Conservation (phyloP, 2,329 filamentous ascomycete species). For the Cladophialophora carrionii region DNA sequence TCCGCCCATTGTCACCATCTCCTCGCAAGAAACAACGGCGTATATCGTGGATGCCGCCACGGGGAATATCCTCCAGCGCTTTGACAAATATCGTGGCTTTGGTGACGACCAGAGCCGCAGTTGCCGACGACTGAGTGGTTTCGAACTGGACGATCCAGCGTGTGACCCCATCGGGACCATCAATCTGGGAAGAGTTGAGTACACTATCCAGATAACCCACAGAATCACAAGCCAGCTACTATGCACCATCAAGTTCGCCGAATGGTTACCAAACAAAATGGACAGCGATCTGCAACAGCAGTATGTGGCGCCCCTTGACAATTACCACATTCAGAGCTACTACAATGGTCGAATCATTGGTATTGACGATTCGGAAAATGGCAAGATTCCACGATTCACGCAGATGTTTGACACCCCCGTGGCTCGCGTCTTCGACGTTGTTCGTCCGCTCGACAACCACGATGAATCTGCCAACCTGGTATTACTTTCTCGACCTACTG, state of each 20-base stretch:
- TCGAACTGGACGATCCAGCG: conserved; percentile 65
- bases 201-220: conserved; percentile 82
- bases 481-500: conserved; percentile 80
- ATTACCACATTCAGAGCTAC: conserved; percentile 83
- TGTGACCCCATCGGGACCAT: conserved; percentile 80
- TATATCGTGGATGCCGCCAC: conserved; percentile 87
- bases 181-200: conserved; percentile 83
- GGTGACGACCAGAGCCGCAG: conserved; percentile 57
- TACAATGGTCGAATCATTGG: conserved; percentile 84
- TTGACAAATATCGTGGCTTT: conserved; percentile 56
- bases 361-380: conserved; percentile 67
- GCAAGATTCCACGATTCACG: conserved; percentile 56
- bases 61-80: conserved; percentile 79
- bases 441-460: conserved; percentile 69
- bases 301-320: conserved; percentile 78
- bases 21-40: conserved; percentile 86
- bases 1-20: conserved; percentile 82
- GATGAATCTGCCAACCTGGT: conserved; percentile 71
- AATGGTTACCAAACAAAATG: conserved; percentile 91
- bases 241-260: conserved; percentile 87
- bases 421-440: conserved; percentile 85
- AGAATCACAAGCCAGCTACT: conserved; percentile 72
- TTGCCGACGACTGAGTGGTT: conserved; percentile 70
- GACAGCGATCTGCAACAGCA: conserved; percentile 86
- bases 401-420: conserved; percentile 76